Base-by-base conservation (phyloP, 2,329 filamentous ascomycete genomes). In the Aplosporella prunicola region DNA sequence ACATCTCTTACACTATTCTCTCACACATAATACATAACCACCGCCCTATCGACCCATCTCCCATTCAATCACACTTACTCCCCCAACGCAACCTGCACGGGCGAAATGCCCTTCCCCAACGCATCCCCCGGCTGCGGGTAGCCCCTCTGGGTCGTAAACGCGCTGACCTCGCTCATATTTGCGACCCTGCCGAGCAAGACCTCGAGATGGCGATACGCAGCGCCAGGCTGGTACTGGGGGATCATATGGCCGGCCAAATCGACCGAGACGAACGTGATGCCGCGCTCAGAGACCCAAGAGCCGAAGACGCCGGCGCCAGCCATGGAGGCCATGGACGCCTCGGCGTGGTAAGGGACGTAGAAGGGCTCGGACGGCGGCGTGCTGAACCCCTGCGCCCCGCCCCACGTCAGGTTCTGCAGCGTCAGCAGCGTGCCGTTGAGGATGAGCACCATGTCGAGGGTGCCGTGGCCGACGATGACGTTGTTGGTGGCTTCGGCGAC, bases 401-500 rank as follows among this genome's bases (percentile, higher is more conserved):
- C 39, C 45, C 45, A 47, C 1, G 41, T 45, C 20, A 47, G 30
- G 30, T 47, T 45, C 22, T 47, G 32, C 14, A 47, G 36, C 8
- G 32, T 30, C 13, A 45, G 32, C 9, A 45, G 35, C 9, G 43
- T 39, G 24, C 45, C 45, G 30, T 41, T 42, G 17, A 30, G 17
- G 20, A 42, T 34, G 14, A 47, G 9, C 23, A 42, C 26, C 38
- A 42, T 42, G 28, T 47, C 45, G 35, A 38, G 36, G 9, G 30
- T 20, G 24, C 45, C 45, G 20, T 42, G 26, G 20, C 29, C 39
- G 32, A 45, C 32, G 35, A 58, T 48, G 32, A 55, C 52, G 32
- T 54, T 54, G 29, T 54, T 52, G 6, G 52, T 56, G 22, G 35
- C 22, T 30, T 58, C 56, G 31, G 54, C 54, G 16, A 59, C 53